These are phyloP conservation scores for Pistacia integerrima DNA, from an alignment of 345 rosid genomes.

Conservation along the genomic window DNA sequence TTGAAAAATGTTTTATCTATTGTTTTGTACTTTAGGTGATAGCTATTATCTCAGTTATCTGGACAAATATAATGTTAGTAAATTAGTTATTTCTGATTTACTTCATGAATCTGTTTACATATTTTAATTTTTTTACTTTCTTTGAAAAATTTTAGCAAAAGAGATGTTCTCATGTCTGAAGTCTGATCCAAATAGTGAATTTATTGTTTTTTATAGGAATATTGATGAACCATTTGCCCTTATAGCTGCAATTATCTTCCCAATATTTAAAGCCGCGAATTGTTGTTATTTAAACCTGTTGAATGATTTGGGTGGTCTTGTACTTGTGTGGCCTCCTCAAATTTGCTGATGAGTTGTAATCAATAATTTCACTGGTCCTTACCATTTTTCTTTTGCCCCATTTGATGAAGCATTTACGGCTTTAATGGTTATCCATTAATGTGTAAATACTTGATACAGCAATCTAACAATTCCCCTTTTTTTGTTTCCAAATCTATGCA, in stretches of 20 bases:
- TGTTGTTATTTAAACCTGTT: background rate
- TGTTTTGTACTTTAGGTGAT: slow-evolving; percentile 21
- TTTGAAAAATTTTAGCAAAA: background rate
- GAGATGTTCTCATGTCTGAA: background rate
- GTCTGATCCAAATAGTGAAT: background rate
- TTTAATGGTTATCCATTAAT: background rate
- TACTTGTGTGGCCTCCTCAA: background rate
- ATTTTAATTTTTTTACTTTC: slow-evolving; percentile 6
- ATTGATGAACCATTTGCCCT: background rate
- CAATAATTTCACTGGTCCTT: background rate
- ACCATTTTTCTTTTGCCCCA: background rate
- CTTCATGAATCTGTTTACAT: slow-evolving; percentile 19
- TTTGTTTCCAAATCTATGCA: background rate
- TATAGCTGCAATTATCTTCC: background rate
- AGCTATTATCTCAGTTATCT: slow-evolving; percentile 17
- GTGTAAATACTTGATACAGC: too few species aligned
- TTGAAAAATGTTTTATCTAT: slow-evolving; percentile 12
- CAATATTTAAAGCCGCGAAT: background rate
- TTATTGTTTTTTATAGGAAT: background rate
- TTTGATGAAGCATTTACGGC: background rate
- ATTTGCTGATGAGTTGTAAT: background rate
- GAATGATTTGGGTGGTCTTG: background rate
- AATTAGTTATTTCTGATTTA: slow-evolving; percentile 14
- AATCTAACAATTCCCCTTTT: background rate
- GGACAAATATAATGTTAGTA: slow-evolving; percentile 17